Base-by-base conservation (phyloP, 148 eudicot genomes). In the Silene conica region DNA sequence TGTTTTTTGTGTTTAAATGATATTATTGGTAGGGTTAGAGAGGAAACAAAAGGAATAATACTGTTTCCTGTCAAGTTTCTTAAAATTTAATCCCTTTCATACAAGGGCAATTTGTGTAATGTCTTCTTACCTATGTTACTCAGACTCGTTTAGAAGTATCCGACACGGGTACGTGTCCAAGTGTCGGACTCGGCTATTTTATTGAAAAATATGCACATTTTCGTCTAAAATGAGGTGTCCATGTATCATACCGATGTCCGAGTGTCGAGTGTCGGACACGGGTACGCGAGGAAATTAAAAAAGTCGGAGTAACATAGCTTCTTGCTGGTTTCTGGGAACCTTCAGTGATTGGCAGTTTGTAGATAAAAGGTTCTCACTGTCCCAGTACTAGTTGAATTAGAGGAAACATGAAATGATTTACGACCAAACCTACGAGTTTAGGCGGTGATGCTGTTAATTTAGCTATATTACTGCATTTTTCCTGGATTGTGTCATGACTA, bases 1-100 rank as follows among this genome's bases (percentile, higher is more conserved):
- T 23, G 45, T 66, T 43, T 54, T 43, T 28, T 8, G 20, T 46
- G 45, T 56, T 16, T 25, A 43, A 34, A 45, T 61, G 71, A 20
- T 69, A 21, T 16, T 19, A 38, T 64, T 56, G 71, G 71, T 68
- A 68, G 67, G 43, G 63, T 34, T 59, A 45, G 57, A 43, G 63
- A n/a, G 66, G 66, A 58, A 67, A 11, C 41, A 31, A 63, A 73
- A 34, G 46, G 70, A 74, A 66, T 54, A 38, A 28, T 59, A 43
- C 67, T 63, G 34, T 74, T 66, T 74, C 45, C 54, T 74, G 69
- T 67, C 20, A 54, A 19, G 13, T 41, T 41, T 8, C 28, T 41
- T 67, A 43, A n/a, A 41, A 41, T 43, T 41, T 66, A 4, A 66
- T 43, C 70, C 70, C 43, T 66, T 38, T 66, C 25, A 38, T 66